Conservation (phyloP, 2,329 filamentous ascomycete species). For the Periconia digitata region DNA sequence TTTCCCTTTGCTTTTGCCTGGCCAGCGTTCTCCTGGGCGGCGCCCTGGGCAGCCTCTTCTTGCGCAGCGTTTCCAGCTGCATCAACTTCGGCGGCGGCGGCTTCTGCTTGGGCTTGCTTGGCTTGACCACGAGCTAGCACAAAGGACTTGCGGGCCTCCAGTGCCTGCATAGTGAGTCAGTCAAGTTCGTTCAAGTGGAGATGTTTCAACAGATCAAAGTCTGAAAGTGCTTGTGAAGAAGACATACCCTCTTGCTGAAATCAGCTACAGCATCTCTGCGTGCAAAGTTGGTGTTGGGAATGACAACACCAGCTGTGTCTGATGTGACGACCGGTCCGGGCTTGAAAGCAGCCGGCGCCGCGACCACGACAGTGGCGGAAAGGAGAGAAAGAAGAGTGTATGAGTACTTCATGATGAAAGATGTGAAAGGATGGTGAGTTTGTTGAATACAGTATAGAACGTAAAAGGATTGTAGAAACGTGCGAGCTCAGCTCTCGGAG, state of each 20-base stretch:
- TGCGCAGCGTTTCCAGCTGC: background rate
- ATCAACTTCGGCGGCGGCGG: background rate
- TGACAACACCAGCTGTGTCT: slow-evolving; percentile 23
- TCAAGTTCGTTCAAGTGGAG: background rate
- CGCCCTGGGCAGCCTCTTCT: background rate
- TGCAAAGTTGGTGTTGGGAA: slow-evolving; percentile 23
- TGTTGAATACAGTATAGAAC: slow-evolving; percentile 2
- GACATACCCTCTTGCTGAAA: slow-evolving; percentile 29
- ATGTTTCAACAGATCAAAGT: background rate
- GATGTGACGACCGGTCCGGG: slow-evolving; percentile 27
- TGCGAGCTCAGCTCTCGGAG: slow-evolving; percentile 38
- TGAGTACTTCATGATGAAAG: slow-evolving; percentile 37
- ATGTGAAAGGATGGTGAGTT: slow-evolving; percentile 20
- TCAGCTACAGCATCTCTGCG: slow-evolving; percentile 24
- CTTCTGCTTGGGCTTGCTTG: slow-evolving; percentile 3
- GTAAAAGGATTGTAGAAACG: slow-evolving; percentile 18
- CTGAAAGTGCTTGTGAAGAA: slow-evolving; percentile 29
- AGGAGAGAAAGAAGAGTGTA: slow-evolving; percentile 38
- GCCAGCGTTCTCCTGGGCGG: background rate
- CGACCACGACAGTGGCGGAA: slow-evolving; percentile 35
- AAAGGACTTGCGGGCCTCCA: background rate
- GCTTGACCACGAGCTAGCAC: background rate
- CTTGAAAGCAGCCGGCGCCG: slow-evolving; percentile 34
- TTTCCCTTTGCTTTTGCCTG: background rate
- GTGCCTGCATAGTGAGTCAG: background rate